Percentiles rank a stretch among this genome's conserved stretches.
Conservation (phyloP, 805 yeast genomes). For the Scheffersomyces ergatensis region DNA sequence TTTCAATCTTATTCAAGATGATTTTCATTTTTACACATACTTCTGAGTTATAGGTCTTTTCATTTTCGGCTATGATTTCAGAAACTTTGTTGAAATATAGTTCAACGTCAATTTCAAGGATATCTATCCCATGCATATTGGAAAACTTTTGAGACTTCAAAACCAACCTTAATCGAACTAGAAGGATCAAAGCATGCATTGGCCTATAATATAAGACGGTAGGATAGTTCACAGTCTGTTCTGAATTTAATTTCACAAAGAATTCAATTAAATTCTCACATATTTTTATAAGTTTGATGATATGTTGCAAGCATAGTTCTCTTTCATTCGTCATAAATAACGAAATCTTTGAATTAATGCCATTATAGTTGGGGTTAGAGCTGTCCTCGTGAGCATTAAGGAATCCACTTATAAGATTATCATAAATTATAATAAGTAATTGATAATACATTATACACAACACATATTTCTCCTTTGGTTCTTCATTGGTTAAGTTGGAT, state of each 20-base stretch:
- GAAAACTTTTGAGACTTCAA: conserved; percentile 39
- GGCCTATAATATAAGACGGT: conserved; percentile 55
- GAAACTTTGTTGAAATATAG: conserved; percentile 15
- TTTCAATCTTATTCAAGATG: conserved; percentile 20
- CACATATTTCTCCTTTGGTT: conserved; percentile 36
- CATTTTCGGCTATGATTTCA: conserved; percentile 15
- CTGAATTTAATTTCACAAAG: conserved; percentile 36
- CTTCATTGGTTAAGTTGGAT: conserved; percentile 15
- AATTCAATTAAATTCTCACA: conserved; percentile 47
- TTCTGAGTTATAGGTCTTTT: conserved; percentile 15
- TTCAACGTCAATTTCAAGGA: conserved; percentile 18
- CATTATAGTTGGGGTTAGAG: background rate
- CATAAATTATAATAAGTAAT: conserved; percentile 49
- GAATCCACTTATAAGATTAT: conserved; percentile 45
- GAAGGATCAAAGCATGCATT: conserved; percentile 48
- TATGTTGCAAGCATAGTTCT: conserved; percentile 32
- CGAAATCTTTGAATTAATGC: background rate
- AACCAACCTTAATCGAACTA: conserved; percentile 45
- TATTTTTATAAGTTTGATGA: conserved; percentile 41
- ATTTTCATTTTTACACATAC: conserved; percentile 22
- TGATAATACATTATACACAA: conserved; percentile 49
- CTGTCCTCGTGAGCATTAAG: conserved; percentile 6
- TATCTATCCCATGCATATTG: conserved; percentile 6
- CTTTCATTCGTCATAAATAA: conserved; percentile 15
- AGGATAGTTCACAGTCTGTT: conserved; percentile 41